These are phyloP conservation scores for Torulaspora franciscae DNA, from an alignment of 805 yeast genomes.

Conservation along the genomic window DNA sequence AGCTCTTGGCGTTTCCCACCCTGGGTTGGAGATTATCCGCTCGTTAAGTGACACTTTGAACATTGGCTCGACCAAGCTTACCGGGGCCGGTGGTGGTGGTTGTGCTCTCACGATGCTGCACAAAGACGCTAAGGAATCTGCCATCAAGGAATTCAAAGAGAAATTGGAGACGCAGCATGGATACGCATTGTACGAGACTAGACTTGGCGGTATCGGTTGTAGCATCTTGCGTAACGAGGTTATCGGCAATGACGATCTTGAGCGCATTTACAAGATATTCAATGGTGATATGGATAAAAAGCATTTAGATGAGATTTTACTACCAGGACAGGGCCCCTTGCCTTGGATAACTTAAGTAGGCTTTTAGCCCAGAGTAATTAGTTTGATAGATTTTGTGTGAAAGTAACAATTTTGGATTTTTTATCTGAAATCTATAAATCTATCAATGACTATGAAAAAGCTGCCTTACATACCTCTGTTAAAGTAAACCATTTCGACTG, in stretches of 20 bases:
- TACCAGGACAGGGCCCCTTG: conserved; percentile 17
- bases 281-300: conserved; percentile 11
- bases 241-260: conserved; percentile 9
- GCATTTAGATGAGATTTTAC: conserved; percentile 14
- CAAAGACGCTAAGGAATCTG: conserved; percentile 38
- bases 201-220: conserved; percentile 89
- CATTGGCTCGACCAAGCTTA: conserved; percentile 85
- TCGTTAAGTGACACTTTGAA: conserved; percentile 54
- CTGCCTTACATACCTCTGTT: conserved; percentile 78
- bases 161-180: conserved; percentile 41
- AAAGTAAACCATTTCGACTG: conserved; percentile 63
- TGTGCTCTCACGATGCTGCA: conserved; percentile 85
- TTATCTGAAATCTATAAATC: background rate
- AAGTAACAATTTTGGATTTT: background rate
- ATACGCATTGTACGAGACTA: conserved; percentile 71
- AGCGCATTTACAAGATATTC: conserved; percentile 13
- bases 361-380: background rate
- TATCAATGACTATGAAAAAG: background rate
- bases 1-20: conserved; percentile 88
- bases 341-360: conserved; percentile 16
- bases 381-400: background rate
- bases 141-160: conserved; percentile 33
- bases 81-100: conserved; percentile 99
- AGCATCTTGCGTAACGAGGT: conserved; percentile 28
- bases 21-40: conserved; percentile 74